A percentile compares a stretch with the other conserved stretches of the same genome.
Evolutionary conservation across 257 asterid species (phyloP).

Genomic region (Asclepias syriaca): DNA sequence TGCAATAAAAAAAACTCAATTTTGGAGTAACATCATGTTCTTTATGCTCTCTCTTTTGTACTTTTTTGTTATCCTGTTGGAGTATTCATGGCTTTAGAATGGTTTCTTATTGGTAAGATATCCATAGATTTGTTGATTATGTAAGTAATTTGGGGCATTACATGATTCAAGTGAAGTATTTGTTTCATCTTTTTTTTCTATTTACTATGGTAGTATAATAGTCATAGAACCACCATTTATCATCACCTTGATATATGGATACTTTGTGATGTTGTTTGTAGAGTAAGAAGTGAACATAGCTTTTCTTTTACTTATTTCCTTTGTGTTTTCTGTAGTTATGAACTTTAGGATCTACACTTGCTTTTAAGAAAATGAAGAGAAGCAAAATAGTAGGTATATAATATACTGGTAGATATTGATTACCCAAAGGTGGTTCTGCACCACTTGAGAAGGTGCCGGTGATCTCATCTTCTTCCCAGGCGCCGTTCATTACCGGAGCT

Average conservation of each 20-base stretch:
- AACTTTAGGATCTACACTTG: neutral
- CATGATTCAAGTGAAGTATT: neutral
- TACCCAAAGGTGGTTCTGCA: no score
- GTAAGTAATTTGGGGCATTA: neutral
- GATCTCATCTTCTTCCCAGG: no score
- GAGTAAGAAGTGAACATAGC: no score
- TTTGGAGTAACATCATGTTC: neutral
- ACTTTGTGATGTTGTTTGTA: neutral
- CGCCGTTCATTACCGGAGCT: neutral
- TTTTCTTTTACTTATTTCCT: no score
- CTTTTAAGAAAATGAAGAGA: neutral
- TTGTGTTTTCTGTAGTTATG: neutral
- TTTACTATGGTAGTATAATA: no score
- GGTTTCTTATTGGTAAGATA: neutral
- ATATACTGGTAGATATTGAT: neutral
- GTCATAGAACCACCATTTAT: neutral
- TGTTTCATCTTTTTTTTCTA: neutral
- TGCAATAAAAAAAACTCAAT: neutral
- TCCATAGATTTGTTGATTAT: neutral
- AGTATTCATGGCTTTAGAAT: neutral
- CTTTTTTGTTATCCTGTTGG: neutral
- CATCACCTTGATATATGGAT: neutral
- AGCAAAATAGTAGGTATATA: neutral
- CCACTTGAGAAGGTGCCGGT: no score
- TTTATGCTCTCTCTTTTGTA: neutral